Conservation (phyloP, 139 green algal species). For the Micractinium sp. region DNA sequence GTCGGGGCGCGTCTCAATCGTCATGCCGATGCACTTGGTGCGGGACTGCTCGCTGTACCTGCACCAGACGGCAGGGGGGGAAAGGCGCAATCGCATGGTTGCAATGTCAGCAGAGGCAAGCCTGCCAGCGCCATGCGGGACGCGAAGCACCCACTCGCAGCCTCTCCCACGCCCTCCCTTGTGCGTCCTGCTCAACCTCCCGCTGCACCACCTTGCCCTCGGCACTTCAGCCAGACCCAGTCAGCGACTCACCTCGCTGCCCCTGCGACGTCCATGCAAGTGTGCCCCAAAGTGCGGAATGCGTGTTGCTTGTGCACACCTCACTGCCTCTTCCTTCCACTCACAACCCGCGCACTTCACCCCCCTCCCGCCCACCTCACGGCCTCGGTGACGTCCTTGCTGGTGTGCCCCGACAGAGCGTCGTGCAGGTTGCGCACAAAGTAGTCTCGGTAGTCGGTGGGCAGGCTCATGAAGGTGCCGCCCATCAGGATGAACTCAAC, state of each 20-base stretch:
- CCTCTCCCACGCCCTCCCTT: not conserved
- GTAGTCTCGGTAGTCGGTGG: slow-evolving; percentile 95
- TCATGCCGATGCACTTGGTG: slow-evolving; percentile 96
- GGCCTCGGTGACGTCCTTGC: slow-evolving; percentile 69
- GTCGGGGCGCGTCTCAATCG: slow-evolving; percentile 97
- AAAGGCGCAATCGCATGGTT: no score
- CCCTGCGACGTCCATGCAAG: no score
- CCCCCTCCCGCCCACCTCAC: slow-evolving; percentile 34
- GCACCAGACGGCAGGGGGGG: no score
- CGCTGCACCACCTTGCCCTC: not conserved
- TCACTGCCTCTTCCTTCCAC: no score
- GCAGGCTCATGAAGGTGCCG: slow-evolving; percentile 98
- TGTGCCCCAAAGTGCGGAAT: no score
- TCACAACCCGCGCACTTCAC: not conserved
- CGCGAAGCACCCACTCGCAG: no score
- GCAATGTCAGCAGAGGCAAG: no score
- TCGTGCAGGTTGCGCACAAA: slow-evolving; percentile 97
- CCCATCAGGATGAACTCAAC: slow-evolving; percentile 99
- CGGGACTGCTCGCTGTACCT: slow-evolving; percentile 76
- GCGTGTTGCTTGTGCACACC: not conserved
- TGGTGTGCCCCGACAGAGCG: slow-evolving; percentile 86
- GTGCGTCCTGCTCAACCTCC: no score
- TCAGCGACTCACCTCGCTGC: no score
- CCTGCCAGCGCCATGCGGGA: no score
- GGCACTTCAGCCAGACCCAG: no score